Base-by-base conservation (phyloP, 345 rosid species). In the Carallia brachiata region DNA sequence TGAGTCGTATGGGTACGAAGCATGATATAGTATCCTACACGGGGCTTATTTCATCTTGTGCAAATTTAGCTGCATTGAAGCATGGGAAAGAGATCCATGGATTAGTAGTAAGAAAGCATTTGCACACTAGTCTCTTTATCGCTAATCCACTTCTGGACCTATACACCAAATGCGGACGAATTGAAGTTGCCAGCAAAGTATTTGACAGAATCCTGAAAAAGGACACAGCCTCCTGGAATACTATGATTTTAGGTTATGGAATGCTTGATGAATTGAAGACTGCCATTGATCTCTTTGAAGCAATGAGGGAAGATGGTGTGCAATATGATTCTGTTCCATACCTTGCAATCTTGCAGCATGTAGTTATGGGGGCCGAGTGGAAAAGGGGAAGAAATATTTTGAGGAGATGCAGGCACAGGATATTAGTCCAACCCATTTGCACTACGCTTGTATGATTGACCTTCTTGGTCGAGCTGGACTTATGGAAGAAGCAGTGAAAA, bases 361-460 rank as follows among this genome's bases (percentile, higher is more conserved):
- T 23, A 23, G 60, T 56, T 32, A 56, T 6, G 12, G 60, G 12
- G 60, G 60, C 15, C 32, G 23, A 19, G 16, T 56, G 8, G 60
- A 56, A 30, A 27, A 9, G 32, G 60, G 60, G 60, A 56, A 56
- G 60, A 56, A 27, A 56, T 56, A 56, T 56, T 56, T 56, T 56
- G 31, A 56, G 32, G 28, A 19, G 60, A 56, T 56, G 60, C 60
- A 56, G 32, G 60, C 60, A 27, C 16, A 23, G 10, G 31, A 56
- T 56, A 30, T 56, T 19, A 56, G 15, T 23, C 60, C 60, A 7
- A 56, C 60, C 18, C 60, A 56, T 27, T 9, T 27, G 60, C 60
- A 56, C 60, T 56, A 56, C 18, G 60, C 60, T 56, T 56, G 60
- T 27, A 56, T 56, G 60, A 30, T 56, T 56, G 60, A 56, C 6